Base-by-base conservation (phyloP, 73 alveolate species). In the Paramecium primaurelia region DNA sequence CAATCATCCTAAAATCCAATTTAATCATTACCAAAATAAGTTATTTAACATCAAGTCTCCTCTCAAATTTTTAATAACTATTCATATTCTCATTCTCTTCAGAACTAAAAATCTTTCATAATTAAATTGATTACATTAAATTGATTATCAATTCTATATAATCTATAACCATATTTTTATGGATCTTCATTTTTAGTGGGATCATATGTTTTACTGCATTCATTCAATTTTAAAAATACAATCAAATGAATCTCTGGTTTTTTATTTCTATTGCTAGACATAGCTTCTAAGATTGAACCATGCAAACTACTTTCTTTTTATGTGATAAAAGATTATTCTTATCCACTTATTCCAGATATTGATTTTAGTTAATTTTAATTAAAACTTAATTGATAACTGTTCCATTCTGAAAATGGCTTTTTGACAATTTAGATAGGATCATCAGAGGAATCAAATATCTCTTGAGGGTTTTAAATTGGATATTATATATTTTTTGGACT, bases 181-280 rank as follows among this genome's bases (percentile, higher is more conserved):
- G 91, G 91, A 80, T 80, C 91, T 11, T 80, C 91, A 80, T 80
- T 80, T 26, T 22, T 25, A 10, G 49, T 80, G 9, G 91, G 91
- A 49, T 80, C 91, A 80, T 80, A 80, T 6, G 6, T 12, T 20
- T 80, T 80, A 0, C 7, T 44, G 7, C 26, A n/a, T 26, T 80
- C 42, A 3, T 80, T 47, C 44, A 80, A 80, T 80, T 80, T 1
- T 12, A 80, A 36, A 12, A 80, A 80, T 44, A 80, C 44, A 20
- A 80, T 80, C 14, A 73, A 38, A 73, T 73, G 54, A 45, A 42
- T 25, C n/a, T 80, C 58, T 5, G 58, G 42, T 25, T 25, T 80
- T 12, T 42, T 80, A 25, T 80, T 80, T 45, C 71, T 45, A 42
- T 42, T 80, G n/a, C 58, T 80, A 22, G 20, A 49, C 14, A 80